These are phyloP conservation scores for Blastobotrys muscicola DNA, from an alignment of 805 yeast species.

Conservation along the genomic window DNA sequence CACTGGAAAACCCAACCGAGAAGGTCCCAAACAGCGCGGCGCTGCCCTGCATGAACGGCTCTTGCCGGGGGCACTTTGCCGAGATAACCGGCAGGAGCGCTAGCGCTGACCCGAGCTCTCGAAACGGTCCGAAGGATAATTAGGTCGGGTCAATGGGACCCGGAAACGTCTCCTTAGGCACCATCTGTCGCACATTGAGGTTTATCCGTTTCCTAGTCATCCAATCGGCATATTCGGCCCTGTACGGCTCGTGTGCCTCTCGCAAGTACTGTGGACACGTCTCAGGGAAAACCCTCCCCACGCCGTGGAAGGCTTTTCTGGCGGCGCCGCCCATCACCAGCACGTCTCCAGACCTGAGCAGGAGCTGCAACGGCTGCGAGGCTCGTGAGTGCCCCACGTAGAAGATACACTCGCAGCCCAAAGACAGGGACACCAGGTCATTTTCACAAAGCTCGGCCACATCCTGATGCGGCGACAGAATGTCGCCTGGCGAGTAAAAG, in stretches of 20 bases:
- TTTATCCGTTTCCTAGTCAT: constrained; percentile 29
- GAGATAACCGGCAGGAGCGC: too few relatives aligned
- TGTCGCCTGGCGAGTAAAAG: constrained; percentile 36
- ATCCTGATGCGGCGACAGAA: constrained; percentile 35
- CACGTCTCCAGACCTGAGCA: constrained; percentile 32
- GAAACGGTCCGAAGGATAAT: too few relatives aligned
- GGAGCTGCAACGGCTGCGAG: constrained; percentile 26
- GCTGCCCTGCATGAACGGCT: too few relatives aligned
- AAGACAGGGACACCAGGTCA: constrained; percentile 30
- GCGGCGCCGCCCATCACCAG: constrained; percentile 34
- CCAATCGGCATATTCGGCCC: constrained; percentile 23
- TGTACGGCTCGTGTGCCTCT: constrained; percentile 6
- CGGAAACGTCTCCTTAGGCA: constrained; percentile 5
- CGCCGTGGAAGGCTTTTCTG: constrained; percentile 35
- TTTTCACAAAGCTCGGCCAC: constrained; percentile 30
- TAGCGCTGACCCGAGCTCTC: too few relatives aligned
- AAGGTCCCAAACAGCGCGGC: too few relatives aligned
- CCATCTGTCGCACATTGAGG: constrained; percentile 34
- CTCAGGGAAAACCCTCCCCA: constrained; percentile 29
- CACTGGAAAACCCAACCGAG: too few relatives aligned
- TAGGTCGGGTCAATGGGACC: too few relatives aligned
- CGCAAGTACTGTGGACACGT: constrained; percentile 27
- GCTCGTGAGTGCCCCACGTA: constrained; percentile 22
- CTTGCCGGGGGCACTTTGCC: too few relatives aligned
- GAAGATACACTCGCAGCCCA: constrained; percentile 34